phyloP scores from a whole-genome alignment of 495 filamentous ascomycete genomes.

The Acidiella bohemica region DNA sequence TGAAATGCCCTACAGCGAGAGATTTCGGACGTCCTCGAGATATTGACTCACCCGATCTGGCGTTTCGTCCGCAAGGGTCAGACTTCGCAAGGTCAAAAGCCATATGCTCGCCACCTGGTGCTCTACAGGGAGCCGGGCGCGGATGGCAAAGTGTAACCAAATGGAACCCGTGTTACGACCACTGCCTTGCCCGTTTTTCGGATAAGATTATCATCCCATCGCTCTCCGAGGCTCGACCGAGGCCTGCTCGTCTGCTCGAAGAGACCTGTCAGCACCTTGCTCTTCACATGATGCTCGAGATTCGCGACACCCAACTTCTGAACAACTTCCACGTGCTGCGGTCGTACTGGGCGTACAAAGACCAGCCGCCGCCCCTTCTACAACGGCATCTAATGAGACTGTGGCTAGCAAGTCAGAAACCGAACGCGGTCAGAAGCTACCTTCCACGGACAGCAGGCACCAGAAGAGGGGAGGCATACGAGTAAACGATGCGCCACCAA shows the following conservation, averaged over 20 bases:
- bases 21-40: constrained; percentile 64
- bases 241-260: constrained; percentile 24
- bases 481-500: constrained; percentile 64
- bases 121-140: constrained; percentile 54
- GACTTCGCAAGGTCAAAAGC: constrained; percentile 55
- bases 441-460: constrained; percentile 65
- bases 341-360: constrained; percentile 28
- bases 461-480: constrained; percentile 81
- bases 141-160: constrained; percentile 25
- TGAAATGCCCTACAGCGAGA: constrained; percentile 66
- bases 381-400: constrained; percentile 52
- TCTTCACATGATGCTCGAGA: constrained; percentile 30
- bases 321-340: constrained; percentile 29
- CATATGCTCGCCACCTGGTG: constrained; percentile 57
- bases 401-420: constrained; percentile 68
- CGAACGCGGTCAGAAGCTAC: constrained; percentile 77
- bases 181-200: constrained; percentile 26
- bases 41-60: constrained; percentile 67
- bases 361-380: constrained; percentile 26
- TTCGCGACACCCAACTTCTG: constrained; percentile 30
- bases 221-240: constrained; percentile 22
- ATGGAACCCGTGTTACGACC: constrained; percentile 30
- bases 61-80: constrained; percentile 92
- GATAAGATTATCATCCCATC: constrained; percentile 25
- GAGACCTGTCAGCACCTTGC: constrained; percentile 23